Evolutionary conservation across 805 yeast genomes (phyloP).

Genomic region (Clavispora fructus): DNA sequence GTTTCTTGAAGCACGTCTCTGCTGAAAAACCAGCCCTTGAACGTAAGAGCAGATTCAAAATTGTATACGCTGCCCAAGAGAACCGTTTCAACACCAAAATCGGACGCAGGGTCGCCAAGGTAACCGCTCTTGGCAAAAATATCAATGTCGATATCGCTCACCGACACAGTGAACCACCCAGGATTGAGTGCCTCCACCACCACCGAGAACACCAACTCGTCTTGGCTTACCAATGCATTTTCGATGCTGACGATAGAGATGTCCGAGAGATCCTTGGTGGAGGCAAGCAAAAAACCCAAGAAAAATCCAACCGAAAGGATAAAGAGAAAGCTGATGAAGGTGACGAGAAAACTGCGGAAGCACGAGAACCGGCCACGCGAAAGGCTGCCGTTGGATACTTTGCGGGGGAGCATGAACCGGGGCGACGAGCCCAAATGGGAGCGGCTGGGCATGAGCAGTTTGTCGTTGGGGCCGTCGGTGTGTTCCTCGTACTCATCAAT

Average conservation of each 20-base stretch:
- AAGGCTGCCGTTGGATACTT: constrained; percentile 15
- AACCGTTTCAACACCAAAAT: constrained; percentile 50
- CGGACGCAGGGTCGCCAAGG: constrained; percentile 13
- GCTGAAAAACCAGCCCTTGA: constrained; percentile 73
- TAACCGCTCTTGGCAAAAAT: constrained; percentile 73
- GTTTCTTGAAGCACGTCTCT: constrained; percentile 52
- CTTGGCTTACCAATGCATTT: constrained; percentile 73
- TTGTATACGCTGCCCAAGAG: constrained; percentile 63
- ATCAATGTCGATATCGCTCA: constrained; percentile 69
- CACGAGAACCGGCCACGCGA: constrained; percentile 14
- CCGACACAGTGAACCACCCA: constrained; percentile 65
- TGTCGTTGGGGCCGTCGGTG: constrained; percentile 5
- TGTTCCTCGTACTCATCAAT: constrained; percentile 38
- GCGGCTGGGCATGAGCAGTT: constrained; percentile 9
- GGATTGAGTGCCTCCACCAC: constrained; percentile 81
- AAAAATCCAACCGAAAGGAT: constrained; percentile 71
- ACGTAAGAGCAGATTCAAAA: constrained; percentile 68
- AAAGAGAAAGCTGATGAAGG: constrained; percentile 40
- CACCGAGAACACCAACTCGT: constrained; percentile 78
- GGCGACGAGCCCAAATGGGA: constrained; percentile 16
- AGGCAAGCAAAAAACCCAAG: constrained; percentile 78
- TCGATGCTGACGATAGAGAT: constrained; percentile 58
- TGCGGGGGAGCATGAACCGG: constrained; percentile 27
- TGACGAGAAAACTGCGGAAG: constrained; percentile 34
- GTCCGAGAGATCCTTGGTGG: constrained; percentile 74